Base-by-base conservation (phyloP, 371 early-diverging fungal genomes). In the Gilbertella persicaria region DNA sequence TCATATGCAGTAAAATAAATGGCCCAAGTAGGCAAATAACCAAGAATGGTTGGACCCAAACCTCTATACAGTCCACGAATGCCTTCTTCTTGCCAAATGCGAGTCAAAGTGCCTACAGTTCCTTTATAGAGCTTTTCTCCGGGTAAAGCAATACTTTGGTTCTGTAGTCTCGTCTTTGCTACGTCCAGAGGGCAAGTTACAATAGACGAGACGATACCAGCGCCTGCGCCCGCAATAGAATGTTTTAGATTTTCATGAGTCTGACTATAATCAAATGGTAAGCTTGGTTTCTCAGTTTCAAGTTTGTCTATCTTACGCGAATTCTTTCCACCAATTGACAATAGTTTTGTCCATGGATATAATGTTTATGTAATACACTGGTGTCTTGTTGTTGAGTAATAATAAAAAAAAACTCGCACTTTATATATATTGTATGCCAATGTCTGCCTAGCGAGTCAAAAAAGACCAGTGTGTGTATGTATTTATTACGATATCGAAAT, bases 131-230 rank as follows among this genome's bases (percentile, higher is more conserved):
- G 26, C 8, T 47, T 45, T 23, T 58, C 45, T 43, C 65, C 63
- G 9, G 66, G 58, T 25, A 53, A 46, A 17, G 78, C 33, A 12
- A 86, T 86, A 12, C 92, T 75, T 60, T 95, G 93, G 62, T 95
- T 94, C 67, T 98, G 98, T 53, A 97, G 75, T 26, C 96, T 80
- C 7, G 95, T 92, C 62, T 98, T 98, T 38, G 94, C 90, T 16
- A 98, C 95, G 71, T 98, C 98, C 28, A 98, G 74, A 13, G 98
- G 98, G 58, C 91, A 90, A 6, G 93, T 92, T 19, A 92, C 82
- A 28, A 93, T 74, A n/a, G 93, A 85, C 16, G 94, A 85, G 21
- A 90, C 86, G 48, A 83, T 75, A 47, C 94, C 94, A 28, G 94
- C 91, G 43, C 87, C 88, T 19, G 90, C 90, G 51, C 92, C 92